Conservation (phyloP, 139 green algal genomes). For the Tetradesmus lagerheimii region DNA sequence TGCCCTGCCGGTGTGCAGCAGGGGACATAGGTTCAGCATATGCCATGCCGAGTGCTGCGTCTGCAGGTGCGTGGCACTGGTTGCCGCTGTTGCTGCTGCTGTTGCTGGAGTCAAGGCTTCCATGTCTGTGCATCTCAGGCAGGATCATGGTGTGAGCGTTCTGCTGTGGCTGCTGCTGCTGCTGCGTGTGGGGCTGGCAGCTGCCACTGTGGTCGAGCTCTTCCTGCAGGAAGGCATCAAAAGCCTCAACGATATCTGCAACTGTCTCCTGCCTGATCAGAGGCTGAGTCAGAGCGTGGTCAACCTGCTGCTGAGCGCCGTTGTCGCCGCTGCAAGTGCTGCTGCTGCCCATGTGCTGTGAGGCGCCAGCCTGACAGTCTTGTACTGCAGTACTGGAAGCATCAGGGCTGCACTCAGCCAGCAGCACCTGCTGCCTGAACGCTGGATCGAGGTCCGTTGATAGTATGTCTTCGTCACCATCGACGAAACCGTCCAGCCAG, state of each 20-base stretch:
- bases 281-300: too few relatives aligned
- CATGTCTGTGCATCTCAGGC: too few relatives aligned
- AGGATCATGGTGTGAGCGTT: too few relatives aligned
- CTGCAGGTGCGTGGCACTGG: too few relatives aligned
- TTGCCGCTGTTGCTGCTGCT: background rate
- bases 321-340: background rate
- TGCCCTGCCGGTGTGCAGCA: too few relatives aligned
- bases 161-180: background rate
- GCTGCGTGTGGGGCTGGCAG: background rate
- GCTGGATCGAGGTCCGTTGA: background rate
- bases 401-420: background rate
- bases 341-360: background rate
- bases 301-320: too few relatives aligned
- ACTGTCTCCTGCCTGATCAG: background rate
- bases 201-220: background rate
- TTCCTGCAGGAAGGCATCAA: background rate
- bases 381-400: background rate
- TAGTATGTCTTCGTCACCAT: background rate
- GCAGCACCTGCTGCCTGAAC: background rate
- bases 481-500: background rate
- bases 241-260: background rate
- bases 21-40: too few relatives aligned
- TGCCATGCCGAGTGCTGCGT: too few relatives aligned
- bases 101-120: background rate
- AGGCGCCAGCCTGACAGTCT: background rate